A percentile compares a stretch with the other conserved stretches of the same genome.
These are phyloP conservation scores for Ophiocordyceps sinensis DNA, from an alignment of 2,329 filamentous ascomycete species.

Conservation along the genomic window DNA sequence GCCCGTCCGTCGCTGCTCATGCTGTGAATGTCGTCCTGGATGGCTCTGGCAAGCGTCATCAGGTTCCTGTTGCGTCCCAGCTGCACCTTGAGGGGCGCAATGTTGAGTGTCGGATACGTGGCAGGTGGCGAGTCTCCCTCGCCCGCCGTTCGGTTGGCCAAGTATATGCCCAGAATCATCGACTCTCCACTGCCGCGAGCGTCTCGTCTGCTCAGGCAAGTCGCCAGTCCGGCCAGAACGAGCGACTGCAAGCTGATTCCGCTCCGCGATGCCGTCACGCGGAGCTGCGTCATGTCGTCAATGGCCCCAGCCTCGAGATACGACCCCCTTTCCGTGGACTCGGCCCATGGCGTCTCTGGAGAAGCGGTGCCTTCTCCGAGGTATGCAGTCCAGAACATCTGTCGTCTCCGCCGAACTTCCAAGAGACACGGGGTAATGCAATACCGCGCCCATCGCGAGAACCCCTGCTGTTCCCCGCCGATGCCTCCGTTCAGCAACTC, in stretches of 20 bases:
- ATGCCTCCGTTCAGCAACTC: slow-evolving; percentile 5
- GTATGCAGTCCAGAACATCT: slow-evolving; percentile 28
- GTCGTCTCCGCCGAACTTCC: slow-evolving; percentile 6
- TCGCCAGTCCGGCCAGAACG: slow-evolving; percentile 59
- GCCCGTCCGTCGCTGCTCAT: slow-evolving; percentile 38
- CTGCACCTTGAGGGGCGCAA: slow-evolving; percentile 55
- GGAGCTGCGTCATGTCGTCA: slow-evolving; percentile 16
- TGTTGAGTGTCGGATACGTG: slow-evolving; percentile 59
- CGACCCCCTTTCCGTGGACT: slow-evolving; percentile 7
- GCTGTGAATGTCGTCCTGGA: slow-evolving; percentile 53
- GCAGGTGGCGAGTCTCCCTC: slow-evolving; percentile 27
- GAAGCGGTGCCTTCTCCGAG: slow-evolving; percentile 9
- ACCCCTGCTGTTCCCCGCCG: background rate
- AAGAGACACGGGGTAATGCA: slow-evolving; percentile 3
- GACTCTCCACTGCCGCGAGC: background rate
- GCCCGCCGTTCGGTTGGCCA: slow-evolving; percentile 56
- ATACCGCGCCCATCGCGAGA: slow-evolving; percentile 14
- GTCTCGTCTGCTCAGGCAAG: slow-evolving; percentile 22
- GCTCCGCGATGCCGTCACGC: slow-evolving; percentile 22
- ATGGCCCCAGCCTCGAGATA: slow-evolving; percentile 34
- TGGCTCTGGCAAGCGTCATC: slow-evolving; percentile 35
- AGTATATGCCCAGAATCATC: slow-evolving; percentile 65
- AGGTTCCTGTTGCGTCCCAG: slow-evolving; percentile 18
- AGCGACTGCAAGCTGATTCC: slow-evolving; percentile 59
- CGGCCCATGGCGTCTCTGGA: background rate